Evolutionary conservation across 139 green algal species (phyloP).

Genomic region (Coccomyxa sp.): DNA sequence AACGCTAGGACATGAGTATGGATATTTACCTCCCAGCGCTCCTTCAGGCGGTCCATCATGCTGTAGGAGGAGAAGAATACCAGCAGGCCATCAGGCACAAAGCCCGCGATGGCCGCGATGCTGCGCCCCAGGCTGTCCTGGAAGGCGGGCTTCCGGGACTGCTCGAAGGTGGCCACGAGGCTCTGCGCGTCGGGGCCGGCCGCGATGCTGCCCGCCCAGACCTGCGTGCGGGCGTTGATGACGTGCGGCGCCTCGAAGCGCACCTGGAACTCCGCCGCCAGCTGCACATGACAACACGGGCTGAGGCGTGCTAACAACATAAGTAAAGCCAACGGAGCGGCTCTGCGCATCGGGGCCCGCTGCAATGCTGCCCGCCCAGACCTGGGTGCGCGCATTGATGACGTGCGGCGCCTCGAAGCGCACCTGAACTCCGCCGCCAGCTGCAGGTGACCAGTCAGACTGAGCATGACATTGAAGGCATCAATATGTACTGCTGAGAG

Average conservation of each 20-base stretch:
- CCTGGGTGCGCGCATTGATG: constrained; percentile 77
- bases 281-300: constrained; percentile 12
- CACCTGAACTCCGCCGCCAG: constrained; percentile 64
- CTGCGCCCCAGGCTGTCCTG: constrained; percentile 57
- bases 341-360: constrained; percentile 27
- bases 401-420: constrained; percentile 84
- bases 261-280: constrained; percentile 63
- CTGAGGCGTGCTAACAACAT: too few species aligned
- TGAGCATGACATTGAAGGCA: too few species aligned
- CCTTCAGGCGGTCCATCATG: constrained; percentile 71
- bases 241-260: constrained; percentile 84
- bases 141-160: constrained; percentile 31
- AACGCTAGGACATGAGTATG: too few species aligned
- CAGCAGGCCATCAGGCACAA: constrained; percentile 87
- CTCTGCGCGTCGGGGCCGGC: constrained; percentile 27
- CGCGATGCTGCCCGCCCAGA: constrained; percentile 63
- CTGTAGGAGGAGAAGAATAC: constrained; percentile 90
- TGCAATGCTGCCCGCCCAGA: constrained; percentile 61
- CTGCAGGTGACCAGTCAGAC: constrained; percentile 6
- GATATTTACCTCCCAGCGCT: constrained; percentile 66
- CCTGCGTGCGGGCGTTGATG: constrained; percentile 77
- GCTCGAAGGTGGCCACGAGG: constrained; percentile 49
- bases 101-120: constrained; percentile 40
- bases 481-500: too few species aligned
- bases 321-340: too few species aligned